Base-by-base conservation (phyloP, 148 eudicot genomes). In the Chenopodium berlandieri region DNA sequence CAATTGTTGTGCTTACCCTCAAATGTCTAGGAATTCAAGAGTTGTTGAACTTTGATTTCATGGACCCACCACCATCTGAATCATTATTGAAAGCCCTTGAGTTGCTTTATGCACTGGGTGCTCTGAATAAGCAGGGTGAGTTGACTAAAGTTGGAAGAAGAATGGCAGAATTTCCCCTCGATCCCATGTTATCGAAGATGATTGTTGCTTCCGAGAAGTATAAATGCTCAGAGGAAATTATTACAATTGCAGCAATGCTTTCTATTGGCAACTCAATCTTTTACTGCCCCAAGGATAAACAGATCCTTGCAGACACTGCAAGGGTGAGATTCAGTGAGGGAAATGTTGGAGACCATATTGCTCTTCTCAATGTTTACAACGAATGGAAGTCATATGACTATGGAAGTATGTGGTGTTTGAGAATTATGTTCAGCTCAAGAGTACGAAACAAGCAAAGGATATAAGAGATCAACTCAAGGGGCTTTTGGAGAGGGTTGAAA, bases 361-460 rank as follows among this genome's bases (percentile, higher is more conserved):
- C 97, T 48, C 83, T 93, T 84, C 91, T 93, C 7, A 91, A 91
- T 89, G 97, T 92, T 48, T 93, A 93, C 84, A 89, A 86, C 74
- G 89, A 89, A n/a, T 93, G 97, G 97, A 93, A 89, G 85, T 82
- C 93, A 56, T 88, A 91, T 52, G 89, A 90, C 72, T 90, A 85
- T 85, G 87, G 91, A 66, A 90, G 84, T 44, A 90, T 89, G 88
- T 90, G 91, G 90, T 91, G 94, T 67, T 90, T 75, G 92, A 91
- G 82, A 91, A 91, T 86, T 91, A 91, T 79, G 86, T 94, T 68
- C 92, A 91, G 98, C 94, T 93, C 48, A 91, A 94, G 80, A 95
- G 96, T 85, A 93, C 93, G 97, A 95, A 95, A 81, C 91, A 93
- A 64, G 94, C 98, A 16, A 91, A 97, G 78, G 96, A 95, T 79